Evolutionary conservation across 495 filamentous ascomycete genomes (phyloP).

Genomic region (Aspergillus indologenus): DNA sequence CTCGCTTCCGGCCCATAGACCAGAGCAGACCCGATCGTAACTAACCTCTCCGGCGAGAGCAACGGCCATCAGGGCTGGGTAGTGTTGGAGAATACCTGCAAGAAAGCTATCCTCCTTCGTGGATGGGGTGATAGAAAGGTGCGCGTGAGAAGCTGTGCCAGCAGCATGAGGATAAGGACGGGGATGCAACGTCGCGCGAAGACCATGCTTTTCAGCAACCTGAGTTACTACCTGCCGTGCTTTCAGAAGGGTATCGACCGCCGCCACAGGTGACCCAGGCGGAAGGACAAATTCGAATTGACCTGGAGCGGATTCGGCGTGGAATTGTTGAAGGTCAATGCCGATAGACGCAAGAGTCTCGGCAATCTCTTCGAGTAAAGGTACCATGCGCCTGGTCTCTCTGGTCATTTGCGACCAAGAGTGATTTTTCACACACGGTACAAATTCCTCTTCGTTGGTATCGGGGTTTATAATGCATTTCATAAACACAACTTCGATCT

Average conservation of each 20-base stretch:
- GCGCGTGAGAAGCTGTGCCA: constrained; percentile 43
- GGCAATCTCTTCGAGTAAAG: constrained; percentile 62
- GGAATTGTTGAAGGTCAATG: constrained; percentile 70
- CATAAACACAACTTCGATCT: constrained; percentile 78
- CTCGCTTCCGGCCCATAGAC: constrained; percentile 55
- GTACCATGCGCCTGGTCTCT: constrained; percentile 40
- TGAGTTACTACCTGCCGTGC: constrained; percentile 65
- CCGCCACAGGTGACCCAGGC: constrained; percentile 59
- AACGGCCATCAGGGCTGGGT: constrained; percentile 35
- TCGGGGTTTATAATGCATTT: constrained; percentile 23
- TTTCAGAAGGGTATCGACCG: constrained; percentile 70
- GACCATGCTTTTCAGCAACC: constrained; percentile 35
- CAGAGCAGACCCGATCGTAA: constrained; percentile 40
- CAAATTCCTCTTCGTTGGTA: constrained; percentile 18
- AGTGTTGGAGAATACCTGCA: constrained; percentile 35
- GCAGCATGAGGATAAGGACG: constrained; percentile 54
- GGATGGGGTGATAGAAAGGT: constrained; percentile 38
- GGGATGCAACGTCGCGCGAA: constrained; percentile 75
- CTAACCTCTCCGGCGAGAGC: constrained; percentile 37
- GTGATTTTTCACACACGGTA: constrained; percentile 41
- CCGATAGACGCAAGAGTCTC: constrained; percentile 54
- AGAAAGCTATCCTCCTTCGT: constrained; percentile 34
- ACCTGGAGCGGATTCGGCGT: constrained; percentile 69
- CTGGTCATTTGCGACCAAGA: constrained; percentile 47
- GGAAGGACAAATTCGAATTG: constrained; percentile 82